Percentiles rank a stretch among this genome's conserved stretches.
These are phyloP conservation scores for Blumeriella jaapii DNA, from an alignment of 2,329 filamentous ascomycete species.

Conservation along the genomic window DNA sequence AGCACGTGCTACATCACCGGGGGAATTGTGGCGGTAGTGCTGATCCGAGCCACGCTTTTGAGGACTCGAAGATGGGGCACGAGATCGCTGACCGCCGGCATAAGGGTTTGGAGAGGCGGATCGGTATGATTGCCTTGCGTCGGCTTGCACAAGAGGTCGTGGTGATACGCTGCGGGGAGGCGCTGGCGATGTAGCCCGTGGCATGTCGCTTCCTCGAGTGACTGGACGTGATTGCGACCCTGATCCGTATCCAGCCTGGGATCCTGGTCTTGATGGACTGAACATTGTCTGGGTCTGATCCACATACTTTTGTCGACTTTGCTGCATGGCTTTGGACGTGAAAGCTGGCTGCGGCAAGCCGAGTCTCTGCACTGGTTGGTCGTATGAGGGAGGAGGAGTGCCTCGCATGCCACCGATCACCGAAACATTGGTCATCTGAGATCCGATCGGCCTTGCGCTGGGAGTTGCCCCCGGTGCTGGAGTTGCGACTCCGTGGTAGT, in stretches of 20 bases:
- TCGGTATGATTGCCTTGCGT: constrained; percentile 34
- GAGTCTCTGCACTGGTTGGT: constrained; percentile 61
- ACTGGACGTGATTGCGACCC: constrained; percentile 41
- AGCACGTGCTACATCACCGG: constrained; percentile 33
- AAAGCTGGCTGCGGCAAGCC: constrained; percentile 86
- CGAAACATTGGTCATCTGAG: constrained; percentile 30
- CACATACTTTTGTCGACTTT: constrained; percentile 80
- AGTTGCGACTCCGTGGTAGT: constrained; percentile 86
- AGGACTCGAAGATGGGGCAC: constrained; percentile 29
- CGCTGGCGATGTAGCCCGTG: constrained; percentile 54
- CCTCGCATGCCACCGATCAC: constrained; percentile 50
- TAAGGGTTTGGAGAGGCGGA: constrained; percentile 57
- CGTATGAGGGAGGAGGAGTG: constrained; percentile 81
- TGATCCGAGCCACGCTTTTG: constrained; percentile 38
- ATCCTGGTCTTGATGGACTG: constrained; percentile 27
- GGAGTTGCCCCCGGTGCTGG: constrained; percentile 48
- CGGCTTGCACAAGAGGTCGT: constrained; percentile 41
- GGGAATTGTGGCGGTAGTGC: constrained; percentile 40
- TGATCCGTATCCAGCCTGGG: constrained; percentile 24
- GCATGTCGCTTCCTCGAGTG: constrained; percentile 47
- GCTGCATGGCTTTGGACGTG: constrained; percentile 90
- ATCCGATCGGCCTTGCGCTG: constrained; percentile 33
- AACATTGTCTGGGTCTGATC: constrained; percentile 77
- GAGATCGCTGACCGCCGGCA: constrained; percentile 27
- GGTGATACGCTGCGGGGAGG: constrained; percentile 54